These are phyloP conservation scores for Venturia carpophila DNA, from an alignment of 2,329 filamentous ascomycete species.

Conservation along the genomic window DNA sequence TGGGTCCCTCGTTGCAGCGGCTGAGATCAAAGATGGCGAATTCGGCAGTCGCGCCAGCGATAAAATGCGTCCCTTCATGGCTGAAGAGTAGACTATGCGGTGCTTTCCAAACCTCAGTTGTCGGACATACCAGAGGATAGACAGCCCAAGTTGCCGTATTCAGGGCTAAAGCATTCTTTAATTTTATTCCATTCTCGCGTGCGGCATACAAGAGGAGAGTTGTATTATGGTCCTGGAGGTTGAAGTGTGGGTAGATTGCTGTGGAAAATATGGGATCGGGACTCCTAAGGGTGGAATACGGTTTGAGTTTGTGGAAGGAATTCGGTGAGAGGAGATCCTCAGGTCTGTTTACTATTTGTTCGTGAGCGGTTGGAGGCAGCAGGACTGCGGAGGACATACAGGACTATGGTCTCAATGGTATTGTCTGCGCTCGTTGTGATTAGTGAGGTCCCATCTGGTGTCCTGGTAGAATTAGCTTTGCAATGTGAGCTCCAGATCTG, in stretches of 20 bases:
- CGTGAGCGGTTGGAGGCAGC: slow-evolving; percentile 19
- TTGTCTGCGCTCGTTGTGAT: slow-evolving; percentile 47
- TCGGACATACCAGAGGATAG: slow-evolving; percentile 48
- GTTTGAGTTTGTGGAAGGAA: slow-evolving; percentile 42
- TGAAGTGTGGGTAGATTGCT: slow-evolving; percentile 48
- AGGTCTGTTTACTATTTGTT: slow-evolving; percentile 16
- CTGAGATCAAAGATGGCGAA: slow-evolving; percentile 36
- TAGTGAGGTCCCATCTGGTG: slow-evolving; percentile 50
- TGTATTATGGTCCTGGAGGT: slow-evolving; percentile 42
- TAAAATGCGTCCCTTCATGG: slow-evolving; percentile 41
- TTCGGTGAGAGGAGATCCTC: slow-evolving; percentile 32
- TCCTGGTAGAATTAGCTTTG: slow-evolving; percentile 28
- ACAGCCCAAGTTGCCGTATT: slow-evolving; percentile 35
- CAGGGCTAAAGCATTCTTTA: slow-evolving; percentile 48
- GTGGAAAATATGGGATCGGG: slow-evolving; percentile 47
- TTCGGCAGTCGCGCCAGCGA: slow-evolving; percentile 48
- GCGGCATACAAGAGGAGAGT: slow-evolving; percentile 46
- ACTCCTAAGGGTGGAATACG: slow-evolving; percentile 41
- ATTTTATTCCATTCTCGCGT: slow-evolving; percentile 48
- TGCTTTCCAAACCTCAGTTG: slow-evolving; percentile 49
- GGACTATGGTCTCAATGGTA: slow-evolving; percentile 45
- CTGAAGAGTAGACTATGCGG: slow-evolving; percentile 50
- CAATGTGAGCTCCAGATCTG: background rate
- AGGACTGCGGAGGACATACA: slow-evolving; percentile 34
- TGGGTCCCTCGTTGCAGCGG: slow-evolving; percentile 8